Conservation (phyloP, 306 rosid genomes). For the Castanea crenata region DNA sequence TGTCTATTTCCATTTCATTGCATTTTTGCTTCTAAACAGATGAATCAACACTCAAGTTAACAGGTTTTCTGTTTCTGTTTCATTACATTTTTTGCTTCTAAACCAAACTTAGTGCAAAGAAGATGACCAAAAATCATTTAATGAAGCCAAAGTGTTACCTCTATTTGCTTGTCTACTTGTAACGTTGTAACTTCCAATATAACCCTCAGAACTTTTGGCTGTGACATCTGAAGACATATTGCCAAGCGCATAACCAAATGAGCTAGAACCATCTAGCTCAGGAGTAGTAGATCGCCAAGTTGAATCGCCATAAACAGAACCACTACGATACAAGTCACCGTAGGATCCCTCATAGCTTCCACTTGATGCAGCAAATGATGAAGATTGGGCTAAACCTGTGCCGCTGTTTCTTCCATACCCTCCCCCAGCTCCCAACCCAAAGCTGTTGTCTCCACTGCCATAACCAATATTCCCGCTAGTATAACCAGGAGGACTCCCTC, state of each 20-base stretch:
- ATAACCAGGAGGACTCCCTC: conserved; percentile 62
- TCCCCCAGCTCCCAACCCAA: conserved; percentile 60
- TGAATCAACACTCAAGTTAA: background rate
- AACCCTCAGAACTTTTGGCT: conserved; percentile 62
- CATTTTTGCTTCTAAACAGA: background rate
- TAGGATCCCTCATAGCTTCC: conserved; percentile 80
- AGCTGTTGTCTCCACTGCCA: conserved; percentile 65
- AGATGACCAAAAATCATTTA: background rate
- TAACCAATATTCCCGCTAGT: conserved; percentile 52
- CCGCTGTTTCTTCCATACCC: conserved; percentile 72
- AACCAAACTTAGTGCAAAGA: background rate
- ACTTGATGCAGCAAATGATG: conserved; percentile 50
- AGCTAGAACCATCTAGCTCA: conserved; percentile 68
- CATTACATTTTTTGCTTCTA: background rate
- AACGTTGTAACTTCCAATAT: conserved; percentile 69
- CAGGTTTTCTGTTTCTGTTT: background rate
- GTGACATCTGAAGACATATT: conserved; percentile 63
- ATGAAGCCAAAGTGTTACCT: conserved; percentile 54
- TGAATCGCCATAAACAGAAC: conserved; percentile 60
- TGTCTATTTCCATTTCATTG: background rate
- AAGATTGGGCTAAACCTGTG: conserved; percentile 43
- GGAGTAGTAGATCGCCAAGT: conserved; percentile 77
- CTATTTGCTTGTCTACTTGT: conserved; percentile 79
- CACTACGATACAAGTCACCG: conserved; percentile 61
- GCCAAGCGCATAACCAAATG: conserved; percentile 68